Percentiles rank a stretch among this genome's conserved stretches.
phyloP scores from a whole-genome alignment of 2,329 filamentous ascomycete species.

The Verticillium isaacii region DNA sequence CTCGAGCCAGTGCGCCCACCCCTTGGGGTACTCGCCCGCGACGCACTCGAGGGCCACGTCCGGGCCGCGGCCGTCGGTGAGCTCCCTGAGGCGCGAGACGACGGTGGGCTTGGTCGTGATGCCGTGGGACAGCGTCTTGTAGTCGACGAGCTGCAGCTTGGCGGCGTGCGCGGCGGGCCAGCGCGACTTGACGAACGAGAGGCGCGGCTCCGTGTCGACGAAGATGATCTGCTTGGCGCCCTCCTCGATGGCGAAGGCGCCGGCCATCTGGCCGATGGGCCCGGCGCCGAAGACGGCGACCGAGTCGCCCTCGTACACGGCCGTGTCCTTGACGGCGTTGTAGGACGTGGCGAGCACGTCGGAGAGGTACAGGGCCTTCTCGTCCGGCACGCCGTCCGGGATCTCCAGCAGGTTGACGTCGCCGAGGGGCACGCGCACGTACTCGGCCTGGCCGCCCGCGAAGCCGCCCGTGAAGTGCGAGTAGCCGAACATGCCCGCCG shows the following conservation, averaged over 20 bases:
- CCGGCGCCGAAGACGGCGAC: slow-evolving; percentile 85
- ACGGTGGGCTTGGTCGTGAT: slow-evolving; percentile 58
- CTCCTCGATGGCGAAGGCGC: slow-evolving; percentile 68
- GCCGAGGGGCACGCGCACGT: slow-evolving; percentile 73
- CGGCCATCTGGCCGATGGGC: slow-evolving; percentile 81
- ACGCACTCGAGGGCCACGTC: slow-evolving; percentile 69
- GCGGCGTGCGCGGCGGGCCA: slow-evolving; percentile 43
- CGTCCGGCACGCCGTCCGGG: slow-evolving; percentile 75
- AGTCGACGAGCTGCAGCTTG: slow-evolving; percentile 67
- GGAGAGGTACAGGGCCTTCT: slow-evolving; percentile 74
- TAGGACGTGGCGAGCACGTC: slow-evolving; percentile 78
- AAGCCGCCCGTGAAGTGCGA: slow-evolving; percentile 82
- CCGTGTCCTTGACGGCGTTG: slow-evolving; percentile 79
- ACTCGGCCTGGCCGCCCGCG: slow-evolving; percentile 83
- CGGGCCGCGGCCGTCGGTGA: slow-evolving; percentile 66
- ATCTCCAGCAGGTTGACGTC: slow-evolving; percentile 79
- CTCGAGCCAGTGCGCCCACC: slow-evolving; percentile 56
- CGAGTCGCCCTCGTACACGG: slow-evolving; percentile 68
- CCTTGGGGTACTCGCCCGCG: slow-evolving; percentile 57
- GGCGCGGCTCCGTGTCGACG: slow-evolving; percentile 67
- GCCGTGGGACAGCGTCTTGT: slow-evolving; percentile 51
- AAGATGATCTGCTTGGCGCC: slow-evolving; percentile 73
- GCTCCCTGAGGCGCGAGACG: slow-evolving; percentile 66
- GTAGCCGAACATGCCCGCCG: slow-evolving; percentile 70
- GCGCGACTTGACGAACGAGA: slow-evolving; percentile 62